Conservation (phyloP, 805 yeast genomes). For the Kurtzmaniella cleridarum region DNA sequence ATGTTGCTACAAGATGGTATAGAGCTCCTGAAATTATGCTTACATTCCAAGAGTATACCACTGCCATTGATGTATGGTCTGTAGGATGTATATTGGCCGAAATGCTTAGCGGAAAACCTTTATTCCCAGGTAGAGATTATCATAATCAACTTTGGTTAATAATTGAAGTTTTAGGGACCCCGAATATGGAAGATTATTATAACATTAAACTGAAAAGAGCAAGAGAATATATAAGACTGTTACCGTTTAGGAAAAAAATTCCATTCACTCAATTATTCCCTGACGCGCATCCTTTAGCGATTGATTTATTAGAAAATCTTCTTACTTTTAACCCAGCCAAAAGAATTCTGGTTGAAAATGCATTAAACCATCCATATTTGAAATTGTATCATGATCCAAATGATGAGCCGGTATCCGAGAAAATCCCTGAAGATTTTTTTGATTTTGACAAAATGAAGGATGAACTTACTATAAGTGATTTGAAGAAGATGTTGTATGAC, state of each 20-base stretch:
- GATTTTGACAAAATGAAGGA: slow-evolving; percentile 85
- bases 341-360: slow-evolving; percentile 71
- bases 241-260: slow-evolving; percentile 63
- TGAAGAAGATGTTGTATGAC: slow-evolving; percentile 71
- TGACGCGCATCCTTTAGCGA: slow-evolving; percentile 35
- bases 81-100: slow-evolving; percentile 96
- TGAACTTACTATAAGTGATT: slow-evolving; percentile 66
- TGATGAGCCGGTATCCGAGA: slow-evolving; percentile 84
- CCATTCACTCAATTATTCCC: slow-evolving; percentile 35
- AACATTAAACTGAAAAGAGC: slow-evolving; percentile 78
- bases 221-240: slow-evolving; percentile 75
- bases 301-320: slow-evolving; percentile 60
- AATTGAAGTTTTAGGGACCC: slow-evolving; percentile 83
- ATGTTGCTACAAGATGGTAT: slow-evolving; percentile 97
- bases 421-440: slow-evolving; percentile 82
- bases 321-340: slow-evolving; percentile 67
- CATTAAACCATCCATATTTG: slow-evolving; percentile 82
- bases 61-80: slow-evolving; percentile 95
- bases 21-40: slow-evolving; percentile 97
- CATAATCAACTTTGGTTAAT: slow-evolving; percentile 85
- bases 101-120: slow-evolving; percentile 76
- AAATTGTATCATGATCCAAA: slow-evolving; percentile 87
- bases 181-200: slow-evolving; percentile 70
- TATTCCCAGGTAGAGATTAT: slow-evolving; percentile 93
- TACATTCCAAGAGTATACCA: slow-evolving; percentile 86